A percentile compares a stretch with the other conserved stretches of the same genome.
These are phyloP conservation scores for Styphnolobium japonicum DNA, from an alignment of 306 rosid species.

Conservation along the genomic window DNA sequence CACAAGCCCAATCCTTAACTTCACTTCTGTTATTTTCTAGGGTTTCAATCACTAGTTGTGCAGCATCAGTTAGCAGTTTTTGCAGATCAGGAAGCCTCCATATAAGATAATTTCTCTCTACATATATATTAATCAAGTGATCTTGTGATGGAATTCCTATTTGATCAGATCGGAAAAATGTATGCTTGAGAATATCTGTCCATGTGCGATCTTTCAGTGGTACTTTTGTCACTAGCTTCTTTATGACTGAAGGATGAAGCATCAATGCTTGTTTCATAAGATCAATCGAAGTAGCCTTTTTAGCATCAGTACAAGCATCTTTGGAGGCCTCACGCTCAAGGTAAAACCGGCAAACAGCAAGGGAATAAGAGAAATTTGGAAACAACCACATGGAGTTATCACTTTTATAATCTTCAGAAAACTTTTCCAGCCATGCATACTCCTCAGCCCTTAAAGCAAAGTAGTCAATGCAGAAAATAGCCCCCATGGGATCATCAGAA, in stretches of 20 bases:
- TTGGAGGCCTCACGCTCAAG: constrained; percentile 59
- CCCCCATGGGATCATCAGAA: constrained; percentile 93
- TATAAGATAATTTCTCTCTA: constrained; percentile 78
- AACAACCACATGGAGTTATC: constrained; percentile 84
- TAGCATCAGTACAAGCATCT: constrained; percentile 29
- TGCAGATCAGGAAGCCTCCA: constrained; percentile 96
- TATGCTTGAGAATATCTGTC: constrained; percentile 56
- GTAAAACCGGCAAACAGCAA: constrained; percentile 77
- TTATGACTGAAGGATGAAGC: constrained; percentile 88
- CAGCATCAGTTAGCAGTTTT: constrained; percentile 63
- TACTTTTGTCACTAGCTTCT: constrained; percentile 77
- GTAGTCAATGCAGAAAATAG: constrained; percentile 85
- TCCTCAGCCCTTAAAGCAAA: constrained; percentile 85
- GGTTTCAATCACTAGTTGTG: constrained; percentile 65
- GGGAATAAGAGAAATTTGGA: constrained; percentile 93
- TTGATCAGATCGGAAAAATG: constrained; percentile 70
- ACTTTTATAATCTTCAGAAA: constrained; percentile 78
- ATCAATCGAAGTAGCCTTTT: constrained; percentile 65
- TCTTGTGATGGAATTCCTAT: constrained; percentile 70
- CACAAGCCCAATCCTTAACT: constrained; percentile 81
- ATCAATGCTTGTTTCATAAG: constrained; percentile 96
- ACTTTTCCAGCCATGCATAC: constrained; percentile 86
- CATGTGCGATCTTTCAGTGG: constrained; percentile 85
- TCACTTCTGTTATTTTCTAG: constrained; percentile 57
- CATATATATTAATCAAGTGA: constrained; percentile 79